These are phyloP conservation scores for Botrytis cinerea DNA, from an alignment of 2,329 filamentous ascomycete genomes.

Conservation along the genomic window DNA sequence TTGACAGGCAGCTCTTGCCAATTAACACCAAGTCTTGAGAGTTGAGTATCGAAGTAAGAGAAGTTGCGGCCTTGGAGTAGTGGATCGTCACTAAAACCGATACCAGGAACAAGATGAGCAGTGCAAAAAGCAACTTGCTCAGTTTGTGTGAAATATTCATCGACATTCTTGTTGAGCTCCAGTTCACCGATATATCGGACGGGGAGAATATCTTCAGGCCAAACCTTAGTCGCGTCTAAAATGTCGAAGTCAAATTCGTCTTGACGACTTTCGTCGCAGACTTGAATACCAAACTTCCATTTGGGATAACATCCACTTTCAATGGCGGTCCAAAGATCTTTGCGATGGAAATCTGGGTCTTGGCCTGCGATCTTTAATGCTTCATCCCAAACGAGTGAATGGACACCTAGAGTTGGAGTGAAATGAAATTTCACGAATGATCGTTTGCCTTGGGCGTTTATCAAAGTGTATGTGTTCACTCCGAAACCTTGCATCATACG, in stretches of 20 bases:
- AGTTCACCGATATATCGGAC: constrained; percentile 77
- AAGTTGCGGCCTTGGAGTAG: constrained; percentile 73
- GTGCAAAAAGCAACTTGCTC: constrained; percentile 86
- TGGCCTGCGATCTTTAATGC: constrained; percentile 62
- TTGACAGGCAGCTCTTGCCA: constrained; percentile 80
- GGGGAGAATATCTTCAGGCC: constrained; percentile 77
- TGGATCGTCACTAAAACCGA: constrained; percentile 76
- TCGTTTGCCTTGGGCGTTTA: constrained; percentile 67
- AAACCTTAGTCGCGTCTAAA: constrained; percentile 81
- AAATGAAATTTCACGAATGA: constrained; percentile 79
- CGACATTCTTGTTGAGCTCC: constrained; percentile 75
- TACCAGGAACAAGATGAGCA: constrained; percentile 74
- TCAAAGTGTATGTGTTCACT: constrained; percentile 75
- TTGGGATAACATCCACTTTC: constrained; percentile 69
- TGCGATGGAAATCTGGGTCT: constrained; percentile 80
- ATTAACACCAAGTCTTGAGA: constrained; percentile 70
- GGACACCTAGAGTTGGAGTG: constrained; percentile 70
- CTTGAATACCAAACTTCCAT: constrained; percentile 83
- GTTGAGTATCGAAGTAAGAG: constrained; percentile 67
- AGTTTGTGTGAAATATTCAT: constrained; percentile 80
- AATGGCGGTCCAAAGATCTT: constrained; percentile 75
- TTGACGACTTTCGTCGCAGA: constrained; percentile 68
- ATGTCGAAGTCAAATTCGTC: constrained; percentile 68
- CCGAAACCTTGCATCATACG: constrained; percentile 88
- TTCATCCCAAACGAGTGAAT: constrained; percentile 76